phyloP scores from a whole-genome alignment of 2,329 filamentous ascomycete species.

The Geosmithia morbida region DNA sequence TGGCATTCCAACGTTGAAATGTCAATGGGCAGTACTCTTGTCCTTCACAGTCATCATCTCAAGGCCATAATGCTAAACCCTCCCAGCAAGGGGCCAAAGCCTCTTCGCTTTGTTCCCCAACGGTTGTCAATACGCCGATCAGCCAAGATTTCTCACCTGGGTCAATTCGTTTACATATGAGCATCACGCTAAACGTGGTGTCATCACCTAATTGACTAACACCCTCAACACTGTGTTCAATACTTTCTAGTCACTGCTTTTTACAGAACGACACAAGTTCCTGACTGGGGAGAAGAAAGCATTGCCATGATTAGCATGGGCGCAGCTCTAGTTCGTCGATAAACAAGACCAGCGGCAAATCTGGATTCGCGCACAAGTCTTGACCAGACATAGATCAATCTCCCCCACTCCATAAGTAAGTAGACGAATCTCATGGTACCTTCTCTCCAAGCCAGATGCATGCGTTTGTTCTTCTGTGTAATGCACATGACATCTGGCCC shows the following conservation, averaged over 20 bases:
- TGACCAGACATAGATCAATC: not conserved
- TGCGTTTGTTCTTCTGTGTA: too few species aligned
- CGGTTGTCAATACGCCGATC: conserved; percentile 3
- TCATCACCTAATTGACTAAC: conserved; percentile 6
- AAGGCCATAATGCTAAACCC: conserved; percentile 5
- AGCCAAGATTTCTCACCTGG: conserved; percentile 6
- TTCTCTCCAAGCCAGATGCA: too few species aligned
- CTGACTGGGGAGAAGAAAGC: conserved; percentile 4
- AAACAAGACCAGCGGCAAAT: not conserved
- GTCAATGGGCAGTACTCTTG: conserved; percentile 4
- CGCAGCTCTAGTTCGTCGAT: not conserved
- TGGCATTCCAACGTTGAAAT: not conserved
- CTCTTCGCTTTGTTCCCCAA: conserved; percentile 6
- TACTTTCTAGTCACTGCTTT: conserved; percentile 4
- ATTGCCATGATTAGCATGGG: conserved; percentile 4
- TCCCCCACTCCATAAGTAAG: not conserved
- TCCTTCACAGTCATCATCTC: conserved; percentile 3
- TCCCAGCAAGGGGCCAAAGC: conserved; percentile 1
- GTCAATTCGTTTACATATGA: conserved; percentile 3
- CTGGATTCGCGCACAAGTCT: not conserved
- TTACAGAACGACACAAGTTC: conserved; percentile 3
- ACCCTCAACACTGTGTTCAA: conserved; percentile 4
- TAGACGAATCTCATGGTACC: not conserved
- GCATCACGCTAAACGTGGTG: conserved; percentile 5
- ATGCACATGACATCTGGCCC: too few species aligned